Evolutionary conservation across 805 yeast species (phyloP).

Genomic region (Limtongia smithiae): DNA sequence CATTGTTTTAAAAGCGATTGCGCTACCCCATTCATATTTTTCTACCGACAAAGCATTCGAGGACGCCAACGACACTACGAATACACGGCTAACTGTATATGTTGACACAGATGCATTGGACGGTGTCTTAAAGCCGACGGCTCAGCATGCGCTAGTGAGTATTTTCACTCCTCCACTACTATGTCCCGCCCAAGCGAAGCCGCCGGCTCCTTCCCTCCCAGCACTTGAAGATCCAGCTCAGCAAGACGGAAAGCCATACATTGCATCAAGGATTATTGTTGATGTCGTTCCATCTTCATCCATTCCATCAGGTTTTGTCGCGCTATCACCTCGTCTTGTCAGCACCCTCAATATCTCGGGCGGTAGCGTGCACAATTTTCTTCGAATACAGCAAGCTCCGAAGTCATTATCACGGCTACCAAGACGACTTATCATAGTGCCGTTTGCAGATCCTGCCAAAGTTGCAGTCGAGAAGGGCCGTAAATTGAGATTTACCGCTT

Average conservation of each 20-base stretch:
- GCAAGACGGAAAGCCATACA: slow-evolving; percentile 13
- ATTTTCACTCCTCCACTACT: slow-evolving; percentile 27
- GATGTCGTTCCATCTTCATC: slow-evolving; percentile 42
- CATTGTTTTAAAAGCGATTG: slow-evolving; percentile 50
- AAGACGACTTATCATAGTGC: slow-evolving; percentile 48
- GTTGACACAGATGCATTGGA: slow-evolving; percentile 44
- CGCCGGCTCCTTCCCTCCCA: slow-evolving; percentile 2
- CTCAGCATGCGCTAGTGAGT: slow-evolving; percentile 37
- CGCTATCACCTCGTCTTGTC: slow-evolving; percentile 52
- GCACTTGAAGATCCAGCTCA: not conserved
- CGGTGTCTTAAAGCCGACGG: slow-evolving; percentile 35
- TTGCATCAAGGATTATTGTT: slow-evolving; percentile 48
- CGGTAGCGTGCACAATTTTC: slow-evolving; percentile 28
- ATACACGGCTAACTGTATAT: slow-evolving; percentile 42
- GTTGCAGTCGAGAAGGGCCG: not conserved
- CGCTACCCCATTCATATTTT: slow-evolving; percentile 51
- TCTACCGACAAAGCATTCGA: slow-evolving; percentile 24
- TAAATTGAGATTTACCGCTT: slow-evolving; percentile 1
- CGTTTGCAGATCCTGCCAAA: slow-evolving; percentile 43
- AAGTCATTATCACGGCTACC: slow-evolving; percentile 38
- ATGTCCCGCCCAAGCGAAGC: not conserved
- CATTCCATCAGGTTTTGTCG: slow-evolving; percentile 44
- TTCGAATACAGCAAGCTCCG: slow-evolving; percentile 50
- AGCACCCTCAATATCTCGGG: slow-evolving; percentile 49
- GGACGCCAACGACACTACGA: not conserved